phyloP scores from a whole-genome alignment of 306 rosid species.

The Begonia peltatifolia region DNA sequence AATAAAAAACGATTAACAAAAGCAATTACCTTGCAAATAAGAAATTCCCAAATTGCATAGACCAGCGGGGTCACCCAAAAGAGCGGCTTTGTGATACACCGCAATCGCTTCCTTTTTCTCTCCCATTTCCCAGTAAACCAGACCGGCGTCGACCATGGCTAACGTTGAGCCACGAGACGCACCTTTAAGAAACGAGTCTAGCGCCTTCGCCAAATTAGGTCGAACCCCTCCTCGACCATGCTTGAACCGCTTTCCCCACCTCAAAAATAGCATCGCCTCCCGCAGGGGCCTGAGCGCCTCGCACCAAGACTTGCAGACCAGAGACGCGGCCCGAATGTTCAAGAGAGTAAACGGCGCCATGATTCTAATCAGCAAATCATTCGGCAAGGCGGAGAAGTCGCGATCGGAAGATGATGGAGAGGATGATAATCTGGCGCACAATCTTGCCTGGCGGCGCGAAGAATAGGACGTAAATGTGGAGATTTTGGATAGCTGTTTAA shows the following conservation, averaged over 20 bases:
- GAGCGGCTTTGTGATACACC: slow-evolving; percentile 47
- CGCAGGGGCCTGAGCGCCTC: slow-evolving; percentile 56
- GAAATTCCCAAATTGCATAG: slow-evolving; percentile 81
- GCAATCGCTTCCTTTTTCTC: slow-evolving; percentile 33
- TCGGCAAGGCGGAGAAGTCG: slow-evolving; percentile 57
- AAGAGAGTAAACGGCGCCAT: slow-evolving; percentile 43
- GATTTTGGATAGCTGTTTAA: background rate
- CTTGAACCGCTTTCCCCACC: slow-evolving; percentile 74
- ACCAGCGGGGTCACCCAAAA: slow-evolving; percentile 57
- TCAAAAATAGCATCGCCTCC: slow-evolving; percentile 50
- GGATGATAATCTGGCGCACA: slow-evolving; percentile 4
- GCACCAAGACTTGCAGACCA: slow-evolving; percentile 68
- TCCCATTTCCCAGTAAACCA: slow-evolving; percentile 67
- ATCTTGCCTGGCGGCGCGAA: slow-evolving; percentile 13
- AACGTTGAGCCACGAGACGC: slow-evolving; percentile 57
- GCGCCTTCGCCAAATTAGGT: slow-evolving; percentile 42
- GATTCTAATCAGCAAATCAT: slow-evolving; percentile 45
- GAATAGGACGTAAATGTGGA: background rate
- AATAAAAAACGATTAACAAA: background rate
- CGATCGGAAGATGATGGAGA: slow-evolving; percentile 2
- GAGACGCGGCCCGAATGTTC: slow-evolving; percentile 43
- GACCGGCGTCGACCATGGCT: slow-evolving; percentile 90
- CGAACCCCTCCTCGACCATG: slow-evolving; percentile 52
- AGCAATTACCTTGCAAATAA: slow-evolving; percentile 51
- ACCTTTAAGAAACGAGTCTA: slow-evolving; percentile 51